A percentile compares a stretch with the other conserved stretches of the same genome.
phyloP scores from a whole-genome alignment of 768 basidiomycete genomes.

The Mycena capillaripes region DNA sequence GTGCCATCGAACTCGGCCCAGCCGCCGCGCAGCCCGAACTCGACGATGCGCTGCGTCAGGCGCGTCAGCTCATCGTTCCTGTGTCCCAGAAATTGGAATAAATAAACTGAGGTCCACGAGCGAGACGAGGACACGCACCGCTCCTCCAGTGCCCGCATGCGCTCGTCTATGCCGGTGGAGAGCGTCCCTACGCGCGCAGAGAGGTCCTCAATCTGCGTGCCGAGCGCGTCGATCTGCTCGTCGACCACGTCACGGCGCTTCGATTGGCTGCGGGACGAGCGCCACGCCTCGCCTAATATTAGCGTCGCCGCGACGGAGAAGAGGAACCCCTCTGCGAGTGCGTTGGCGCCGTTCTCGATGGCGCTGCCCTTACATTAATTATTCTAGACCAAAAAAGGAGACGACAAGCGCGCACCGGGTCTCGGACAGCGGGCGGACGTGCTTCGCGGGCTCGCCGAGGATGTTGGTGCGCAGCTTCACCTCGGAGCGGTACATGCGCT shows the following conservation, averaged over 20 bases:
- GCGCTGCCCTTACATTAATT: conserved; percentile 60
- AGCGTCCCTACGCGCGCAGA: conserved; percentile 57
- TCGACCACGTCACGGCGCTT: conserved; percentile 82
- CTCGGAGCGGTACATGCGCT: conserved; percentile 83
- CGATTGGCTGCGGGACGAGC: conserved; percentile 75
- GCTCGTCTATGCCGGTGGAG: conserved; percentile 57
- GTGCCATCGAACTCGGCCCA: conserved; percentile 77
- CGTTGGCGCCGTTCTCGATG: conserved; percentile 89
- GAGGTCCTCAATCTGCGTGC: conserved; percentile 60
- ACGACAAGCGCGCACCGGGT: conserved; percentile 61
- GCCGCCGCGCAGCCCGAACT: conserved; percentile 73
- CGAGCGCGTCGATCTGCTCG: conserved; percentile 76
- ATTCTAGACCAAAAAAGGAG: background rate
- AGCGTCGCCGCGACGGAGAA: conserved; percentile 82
- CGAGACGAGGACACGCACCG: conserved; percentile 51
- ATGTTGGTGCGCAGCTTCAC: conserved; percentile 80
- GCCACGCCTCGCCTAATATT: conserved; percentile 85
- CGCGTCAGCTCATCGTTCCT: conserved; percentile 79
- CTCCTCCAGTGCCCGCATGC: conserved; percentile 58
- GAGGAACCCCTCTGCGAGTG: conserved; percentile 87
- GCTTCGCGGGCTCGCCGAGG: conserved; percentile 80
- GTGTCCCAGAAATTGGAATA: background rate
- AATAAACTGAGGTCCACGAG: background rate
- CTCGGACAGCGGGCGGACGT: conserved; percentile 84
- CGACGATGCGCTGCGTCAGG: conserved; percentile 76